Conservation (phyloP, 495 filamentous ascomycete genomes). For the Talaromyces trachyspermus region DNA sequence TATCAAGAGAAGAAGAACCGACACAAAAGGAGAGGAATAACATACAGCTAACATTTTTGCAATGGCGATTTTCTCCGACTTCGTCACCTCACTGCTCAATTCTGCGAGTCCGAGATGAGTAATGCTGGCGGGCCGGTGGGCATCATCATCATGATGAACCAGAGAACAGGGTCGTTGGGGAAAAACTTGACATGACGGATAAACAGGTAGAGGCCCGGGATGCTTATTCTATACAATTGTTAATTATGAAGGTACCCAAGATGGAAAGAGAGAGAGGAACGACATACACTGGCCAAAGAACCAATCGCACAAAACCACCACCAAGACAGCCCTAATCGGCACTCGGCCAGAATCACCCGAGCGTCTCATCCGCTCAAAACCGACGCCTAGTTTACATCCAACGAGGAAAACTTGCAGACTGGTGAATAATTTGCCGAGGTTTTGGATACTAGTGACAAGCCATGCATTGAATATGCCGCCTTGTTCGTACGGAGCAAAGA, state of each 20-base stretch:
- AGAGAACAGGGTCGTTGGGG: slow-evolving; percentile 60
- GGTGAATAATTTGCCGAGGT: slow-evolving; percentile 64
- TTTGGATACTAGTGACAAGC: slow-evolving; percentile 59
- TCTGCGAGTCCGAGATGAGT: slow-evolving; percentile 63
- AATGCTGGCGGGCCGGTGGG: slow-evolving; percentile 64
- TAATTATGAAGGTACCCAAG: not conserved
- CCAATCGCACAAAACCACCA: slow-evolving; percentile 55
- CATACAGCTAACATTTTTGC: slow-evolving; percentile 61
- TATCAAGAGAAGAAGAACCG: not conserved
- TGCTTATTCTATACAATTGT: slow-evolving; percentile 32
- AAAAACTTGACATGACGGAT: slow-evolving; percentile 51
- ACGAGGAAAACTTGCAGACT: slow-evolving; percentile 64
- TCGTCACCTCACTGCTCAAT: slow-evolving; percentile 44
- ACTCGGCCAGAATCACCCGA: slow-evolving; percentile 38
- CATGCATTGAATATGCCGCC: slow-evolving; percentile 66
- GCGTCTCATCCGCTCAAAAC: slow-evolving; percentile 44
- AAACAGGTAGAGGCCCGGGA: slow-evolving; percentile 54
- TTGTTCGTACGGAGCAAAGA: slow-evolving; percentile 55
- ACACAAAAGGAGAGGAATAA: not conserved
- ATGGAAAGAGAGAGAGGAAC: slow-evolving; percentile 1
- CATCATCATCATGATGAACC: slow-evolving; percentile 75
- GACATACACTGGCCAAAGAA: slow-evolving; percentile 52
- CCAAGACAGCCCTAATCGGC: slow-evolving; percentile 42
- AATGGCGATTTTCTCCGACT: slow-evolving; percentile 60
- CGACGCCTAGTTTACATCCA: slow-evolving; percentile 57